Base-by-base conservation (phyloP, 129 eudicot genomes). In the Rutidosis leptorrhynchoides region DNA sequence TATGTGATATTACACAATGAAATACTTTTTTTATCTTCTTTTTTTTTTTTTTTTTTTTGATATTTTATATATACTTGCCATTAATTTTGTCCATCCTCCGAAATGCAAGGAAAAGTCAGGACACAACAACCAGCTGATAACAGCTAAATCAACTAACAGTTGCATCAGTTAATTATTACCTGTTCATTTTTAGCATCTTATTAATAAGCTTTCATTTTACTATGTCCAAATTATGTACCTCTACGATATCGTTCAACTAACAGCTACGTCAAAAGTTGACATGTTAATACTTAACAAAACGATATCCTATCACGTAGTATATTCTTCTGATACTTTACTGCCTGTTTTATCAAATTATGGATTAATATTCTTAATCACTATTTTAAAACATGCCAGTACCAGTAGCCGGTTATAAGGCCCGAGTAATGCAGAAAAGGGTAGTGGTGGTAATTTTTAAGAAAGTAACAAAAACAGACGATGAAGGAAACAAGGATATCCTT, bases 401-500 rank as follows among this genome's bases (percentile, higher is more conserved):
- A 24, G 28, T 37, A 16, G 58, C 59, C 60, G 37, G 32, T 54
- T 48, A 65, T 9, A 66, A 32, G 33, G 7, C 49, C n/a, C 25
- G 5, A 20, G 20, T 25, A 5, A 5, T 35, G 51, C 22, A 20
- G 21, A 52, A 19, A 12, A 58, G 58, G 58, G 8, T 23, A 30
- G 61, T 49, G 25, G 10, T 12, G 5, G 66, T 71, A 58, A 58
- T 49, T 33, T 59, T 30, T 10, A n/a, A 72, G 61, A 46, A 26
- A 24, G 61, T 59, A 57, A 57, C 57, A 55, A 68, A 81, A 64
- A 63, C 61, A 25, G 30, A 52, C 7, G 85, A 70, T 76, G 87
- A 78, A 75, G 72, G 69, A 83, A 85, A 77, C 93, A 75, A 85
- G 83, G 73, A 69, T 55, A 74, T 42, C 43, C 20, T 69, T 55